Base-by-base conservation (phyloP, 2,329 filamentous ascomycete genomes). In the Diaporthe vaccinii region DNA sequence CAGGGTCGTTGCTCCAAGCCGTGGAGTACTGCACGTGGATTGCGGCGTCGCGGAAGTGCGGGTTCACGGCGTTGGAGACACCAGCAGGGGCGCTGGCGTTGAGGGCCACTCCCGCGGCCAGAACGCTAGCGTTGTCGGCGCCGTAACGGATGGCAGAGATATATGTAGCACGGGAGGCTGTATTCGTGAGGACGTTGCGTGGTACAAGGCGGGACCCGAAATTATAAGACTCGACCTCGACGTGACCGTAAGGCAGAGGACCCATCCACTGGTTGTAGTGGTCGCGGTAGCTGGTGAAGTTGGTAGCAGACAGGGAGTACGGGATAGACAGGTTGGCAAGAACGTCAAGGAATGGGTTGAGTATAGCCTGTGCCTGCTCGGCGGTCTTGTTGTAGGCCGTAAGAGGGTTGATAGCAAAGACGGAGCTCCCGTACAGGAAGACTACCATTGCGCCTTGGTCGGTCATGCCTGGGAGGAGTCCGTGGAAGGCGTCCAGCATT, bases 171-270 rank as follows among this genome's bases (percentile, higher is more conserved):
- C 62, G 62, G 28, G 57, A 79, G 44, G 80, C 80, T 74, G 84
- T 77, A 67, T 80, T 74, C 39, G 82, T 79, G 7, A 85, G 77
- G 1, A 81, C 79, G 1, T 78, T 76, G 28, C 82, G 80, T 1
- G 84, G 82, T 49, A 85, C 82, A n/a, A 85, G 74, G 8, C 84
- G 83, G 15, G 82, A 81, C n/a, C 83, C 83, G 72, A 82, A 84
- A 59, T 84, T 81, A 72, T 81, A 82, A 12, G 78, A 75, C 20
- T 79, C 79, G n/a, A 83, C 83, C 41, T 80, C 79, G 53, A 84
- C 75, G 74, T 82, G 79, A 44, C 83, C 83, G 25, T 81, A 78
- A 1, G 83, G 82, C 10, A 83, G 78, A 12, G 83, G 83, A 2
- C 83, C 83, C 78, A 83, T 82, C 77, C 84, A 84, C 3, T 76